phyloP scores from a whole-genome alignment of 768 basidiomycete genomes.

The Russula vinacea region DNA sequence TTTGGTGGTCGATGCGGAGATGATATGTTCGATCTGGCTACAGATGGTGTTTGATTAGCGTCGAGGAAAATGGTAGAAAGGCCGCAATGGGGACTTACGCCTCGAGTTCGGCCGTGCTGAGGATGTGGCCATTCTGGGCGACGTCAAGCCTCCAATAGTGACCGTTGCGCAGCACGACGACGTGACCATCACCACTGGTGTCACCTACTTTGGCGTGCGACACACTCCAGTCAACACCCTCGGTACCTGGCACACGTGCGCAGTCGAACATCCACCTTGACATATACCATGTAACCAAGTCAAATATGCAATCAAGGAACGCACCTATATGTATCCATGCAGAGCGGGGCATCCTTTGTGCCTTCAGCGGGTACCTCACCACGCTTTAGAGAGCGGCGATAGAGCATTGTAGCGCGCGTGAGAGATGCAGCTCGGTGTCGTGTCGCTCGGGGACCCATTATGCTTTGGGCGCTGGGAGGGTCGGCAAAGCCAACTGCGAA shows the following conservation, averaged over 20 bases:
- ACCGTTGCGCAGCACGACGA: constrained; percentile 83
- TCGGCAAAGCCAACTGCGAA: constrained; percentile 69
- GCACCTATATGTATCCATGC: constrained; percentile 86
- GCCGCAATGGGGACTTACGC: constrained; percentile 41
- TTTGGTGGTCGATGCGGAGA: constrained; percentile 52
- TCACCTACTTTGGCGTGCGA: constrained; percentile 60
- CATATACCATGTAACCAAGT: not conserved
- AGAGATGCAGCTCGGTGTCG: constrained; percentile 69
- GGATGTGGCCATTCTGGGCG: constrained; percentile 50
- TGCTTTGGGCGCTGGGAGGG: constrained; percentile 53
- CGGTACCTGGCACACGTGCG: constrained; percentile 70
- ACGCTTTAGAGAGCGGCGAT: constrained; percentile 63
- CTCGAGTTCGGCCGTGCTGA: constrained; percentile 63
- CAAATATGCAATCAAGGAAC: constrained; percentile 14
- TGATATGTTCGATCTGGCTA: constrained; percentile 72
- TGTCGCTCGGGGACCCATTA: constrained; percentile 32
- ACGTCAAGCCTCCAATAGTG: constrained; percentile 79
- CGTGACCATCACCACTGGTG: constrained; percentile 64
- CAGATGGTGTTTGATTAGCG: not conserved
- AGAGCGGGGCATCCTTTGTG: constrained; percentile 66
- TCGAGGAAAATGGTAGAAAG: not conserved
- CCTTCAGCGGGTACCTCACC: constrained; percentile 64
- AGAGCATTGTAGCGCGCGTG: constrained; percentile 68
- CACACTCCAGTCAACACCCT: constrained; percentile 74
- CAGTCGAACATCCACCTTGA: constrained; percentile 90